These are phyloP conservation scores for Stachybotrys chartarum DNA, from an alignment of 2,329 filamentous ascomycete genomes.

Conservation along the genomic window DNA sequence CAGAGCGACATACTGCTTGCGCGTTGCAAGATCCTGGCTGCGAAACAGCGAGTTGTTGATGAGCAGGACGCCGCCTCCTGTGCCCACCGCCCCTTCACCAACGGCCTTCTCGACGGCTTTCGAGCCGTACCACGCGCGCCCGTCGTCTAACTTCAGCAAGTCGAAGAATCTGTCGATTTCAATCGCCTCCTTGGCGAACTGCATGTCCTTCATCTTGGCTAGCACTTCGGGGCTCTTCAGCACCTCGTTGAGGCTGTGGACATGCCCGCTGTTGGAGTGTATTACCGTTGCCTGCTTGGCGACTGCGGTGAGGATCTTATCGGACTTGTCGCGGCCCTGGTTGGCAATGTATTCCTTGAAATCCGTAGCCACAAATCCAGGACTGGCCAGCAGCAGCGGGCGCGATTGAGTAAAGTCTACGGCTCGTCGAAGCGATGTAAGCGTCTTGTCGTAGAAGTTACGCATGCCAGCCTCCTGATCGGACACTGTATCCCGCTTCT, in stretches of 20 bases:
- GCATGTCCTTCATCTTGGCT: constrained; percentile 73
- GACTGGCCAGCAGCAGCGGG: constrained; percentile 78
- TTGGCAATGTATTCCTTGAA: constrained; percentile 70
- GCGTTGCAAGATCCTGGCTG: constrained; percentile 66
- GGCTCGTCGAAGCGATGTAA: constrained; percentile 68
- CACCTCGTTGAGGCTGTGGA: constrained; percentile 83
- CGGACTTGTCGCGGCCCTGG: constrained; percentile 47
- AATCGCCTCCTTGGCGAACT: constrained; percentile 76
- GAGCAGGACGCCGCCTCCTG: constrained; percentile 76
- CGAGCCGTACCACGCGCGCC: constrained; percentile 84
- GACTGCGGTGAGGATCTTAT: constrained; percentile 62
- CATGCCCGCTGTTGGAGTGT: constrained; percentile 76
- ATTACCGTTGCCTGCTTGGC: constrained; percentile 63
- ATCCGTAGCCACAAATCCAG: constrained; percentile 76
- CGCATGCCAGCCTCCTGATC: constrained; percentile 66
- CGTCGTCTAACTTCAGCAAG: constrained; percentile 74
- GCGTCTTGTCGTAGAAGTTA: constrained; percentile 67
- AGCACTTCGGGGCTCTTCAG: constrained; percentile 75
- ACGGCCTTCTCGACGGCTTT: constrained; percentile 77
- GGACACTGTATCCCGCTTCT: constrained; percentile 57
- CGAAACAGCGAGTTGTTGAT: constrained; percentile 86
- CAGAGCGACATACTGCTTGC: constrained; percentile 74
- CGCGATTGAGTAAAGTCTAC: constrained; percentile 65
- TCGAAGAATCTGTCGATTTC: constrained; percentile 80
- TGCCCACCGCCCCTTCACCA: constrained; percentile 78